A percentile compares a stretch with the other conserved stretches of the same genome.
Conservation (phyloP, 768 basidiomycete species). For the Artomyces pyxidatus region DNA sequence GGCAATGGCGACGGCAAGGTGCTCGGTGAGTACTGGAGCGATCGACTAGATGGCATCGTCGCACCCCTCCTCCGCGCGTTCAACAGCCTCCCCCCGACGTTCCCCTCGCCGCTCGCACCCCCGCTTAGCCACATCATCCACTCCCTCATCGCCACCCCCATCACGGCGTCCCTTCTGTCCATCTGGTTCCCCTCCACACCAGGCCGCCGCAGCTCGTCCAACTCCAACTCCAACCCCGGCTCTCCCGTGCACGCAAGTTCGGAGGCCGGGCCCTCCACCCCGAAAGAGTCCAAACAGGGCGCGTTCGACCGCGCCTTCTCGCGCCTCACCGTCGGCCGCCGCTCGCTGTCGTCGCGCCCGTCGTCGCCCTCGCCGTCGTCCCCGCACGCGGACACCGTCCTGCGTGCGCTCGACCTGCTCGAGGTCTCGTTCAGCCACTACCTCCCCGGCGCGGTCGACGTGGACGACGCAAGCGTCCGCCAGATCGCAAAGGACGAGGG, state of each 20-base stretch:
- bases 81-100: conserved; percentile 52
- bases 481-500: conserved; percentile 40
- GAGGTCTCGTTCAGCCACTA: conserved; percentile 52
- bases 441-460: conserved; percentile 55
- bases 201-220: conserved; percentile 21
- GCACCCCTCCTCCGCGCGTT: conserved; percentile 66
- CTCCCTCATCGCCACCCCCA: conserved; percentile 70
- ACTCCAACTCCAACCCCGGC: conserved; percentile 26
- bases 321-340: conserved; percentile 43
- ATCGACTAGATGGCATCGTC: conserved; percentile 60
- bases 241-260: conserved; percentile 19
- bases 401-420: conserved; percentile 60
- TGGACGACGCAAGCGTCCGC: conserved; percentile 58
- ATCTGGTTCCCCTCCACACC: conserved; percentile 52
- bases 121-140: conserved; percentile 80
- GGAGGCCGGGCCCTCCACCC: conserved; percentile 16
- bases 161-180: conserved; percentile 43
- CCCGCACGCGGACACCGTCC: conserved; percentile 39
- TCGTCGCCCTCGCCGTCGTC: conserved; percentile 36
- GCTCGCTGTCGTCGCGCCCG: conserved; percentile 26
- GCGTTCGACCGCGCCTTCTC: conserved; percentile 51
- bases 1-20: conserved; percentile 30
- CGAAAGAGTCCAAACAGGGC: conserved; percentile 21
- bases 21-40: conserved; percentile 70
- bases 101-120: conserved; percentile 53